Evolutionary conservation across 768 basidiomycete genomes (phyloP), one percentile per base, ranked within the genome.

Genomic region (Coprinopsis strossmayeri): DNA sequence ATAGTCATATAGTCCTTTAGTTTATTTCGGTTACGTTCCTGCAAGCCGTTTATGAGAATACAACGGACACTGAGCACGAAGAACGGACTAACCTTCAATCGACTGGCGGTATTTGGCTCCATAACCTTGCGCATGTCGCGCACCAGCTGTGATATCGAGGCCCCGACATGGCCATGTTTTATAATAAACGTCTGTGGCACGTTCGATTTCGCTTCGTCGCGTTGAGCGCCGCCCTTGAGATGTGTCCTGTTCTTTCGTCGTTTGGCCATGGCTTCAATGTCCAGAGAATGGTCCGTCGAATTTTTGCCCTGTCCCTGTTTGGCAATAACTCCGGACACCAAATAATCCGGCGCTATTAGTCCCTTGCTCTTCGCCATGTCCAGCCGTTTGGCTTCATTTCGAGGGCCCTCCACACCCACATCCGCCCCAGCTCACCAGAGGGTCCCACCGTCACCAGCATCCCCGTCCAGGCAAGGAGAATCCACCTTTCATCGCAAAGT

Each of bases 81-180:
- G n/a, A n/a, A n/a, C n/a, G n/a, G n/a, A 70, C 70, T 55, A 53
- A 95, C 94, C 68, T 72, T 83, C n/a, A 99, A 76, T 43, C 96
- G 78, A 53, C 84, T 85, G 17, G 95, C 96, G 12, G 96, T 99
- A 60, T 97, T 91, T 51, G 96, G 96, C 63, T 99, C 96, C 90
- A 99, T 91, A 52, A 96, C 90, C 66, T 90, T 89, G 59, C 96
- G 76, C 60, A 96, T 71, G 68, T 99, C 95, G 48, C 89, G 79
- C 17, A 97, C 94, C 30, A 99, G 84, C 60, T 93, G 90, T 3
- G 82, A 69, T 48, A 97, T 71, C 5, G 91, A 91, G 42, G 78
- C 73, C 17, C 96, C 95, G 25, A 98, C 93, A 49, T 84, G 82
- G 34, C 96, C 96, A 69, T 94, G 91, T 65, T 94, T 95, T 62